These are phyloP conservation scores for Arachnopeziza araneosa DNA, from an alignment of 2,329 filamentous ascomycete species.

Conservation along the genomic window DNA sequence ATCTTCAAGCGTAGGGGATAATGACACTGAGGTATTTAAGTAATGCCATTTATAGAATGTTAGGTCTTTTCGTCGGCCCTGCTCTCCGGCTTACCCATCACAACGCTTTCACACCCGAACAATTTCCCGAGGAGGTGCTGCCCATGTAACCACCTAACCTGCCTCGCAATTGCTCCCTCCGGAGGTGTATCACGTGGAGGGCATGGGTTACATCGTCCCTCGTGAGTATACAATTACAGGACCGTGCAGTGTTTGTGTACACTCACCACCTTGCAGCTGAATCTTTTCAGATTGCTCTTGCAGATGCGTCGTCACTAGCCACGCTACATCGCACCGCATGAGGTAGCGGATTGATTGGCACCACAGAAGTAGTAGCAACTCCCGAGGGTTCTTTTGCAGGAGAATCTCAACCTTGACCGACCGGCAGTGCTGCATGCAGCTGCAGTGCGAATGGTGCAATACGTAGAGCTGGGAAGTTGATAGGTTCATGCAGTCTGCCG, in stretches of 20 bases:
- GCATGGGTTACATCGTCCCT: background rate
- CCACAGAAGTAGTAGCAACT: background rate
- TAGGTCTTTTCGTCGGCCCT: background rate
- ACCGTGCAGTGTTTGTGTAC: background rate
- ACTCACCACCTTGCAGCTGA: background rate
- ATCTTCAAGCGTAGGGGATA: too few relatives aligned
- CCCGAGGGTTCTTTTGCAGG: background rate
- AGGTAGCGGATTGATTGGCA: background rate
- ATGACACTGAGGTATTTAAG: too few relatives aligned
- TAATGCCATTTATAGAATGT: background rate
- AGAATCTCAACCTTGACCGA: background rate
- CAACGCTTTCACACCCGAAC: background rate
- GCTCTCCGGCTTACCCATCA: background rate
- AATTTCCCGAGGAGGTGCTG: background rate
- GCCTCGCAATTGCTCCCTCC: background rate
- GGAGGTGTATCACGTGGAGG: background rate
- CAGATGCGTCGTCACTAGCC: background rate
- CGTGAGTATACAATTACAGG: too few relatives aligned
- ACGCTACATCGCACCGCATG: background rate
- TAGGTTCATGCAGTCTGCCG: background rate
- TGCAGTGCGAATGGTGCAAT: background rate
- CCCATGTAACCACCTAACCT: background rate
- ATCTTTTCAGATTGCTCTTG: background rate
- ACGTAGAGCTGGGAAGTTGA: background rate
- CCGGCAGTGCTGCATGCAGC: background rate